These are phyloP conservation scores for Solanum ahanhuiri DNA, from an alignment of 257 asterid genomes.

Conservation along the genomic window DNA sequence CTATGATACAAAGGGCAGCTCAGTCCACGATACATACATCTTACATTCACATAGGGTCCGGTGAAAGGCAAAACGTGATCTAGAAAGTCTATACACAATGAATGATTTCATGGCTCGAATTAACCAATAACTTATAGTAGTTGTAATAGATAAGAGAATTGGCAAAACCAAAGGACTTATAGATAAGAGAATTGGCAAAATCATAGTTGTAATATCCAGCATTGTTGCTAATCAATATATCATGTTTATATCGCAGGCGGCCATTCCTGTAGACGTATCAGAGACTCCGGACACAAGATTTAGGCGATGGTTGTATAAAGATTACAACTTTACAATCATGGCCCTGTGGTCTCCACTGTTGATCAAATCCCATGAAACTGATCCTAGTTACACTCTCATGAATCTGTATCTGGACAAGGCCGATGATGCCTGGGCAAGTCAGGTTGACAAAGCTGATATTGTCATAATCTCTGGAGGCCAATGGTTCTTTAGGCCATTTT, in stretches of 20 bases:
- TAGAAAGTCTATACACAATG: too few species aligned
- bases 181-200: too few species aligned
- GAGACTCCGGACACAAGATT: neutral
- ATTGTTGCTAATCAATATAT: neutral
- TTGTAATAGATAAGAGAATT: too few species aligned
- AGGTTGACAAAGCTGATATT: neutral
- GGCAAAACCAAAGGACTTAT: too few species aligned
- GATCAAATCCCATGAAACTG: conserved; percentile 2
- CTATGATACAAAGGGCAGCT: too few species aligned
- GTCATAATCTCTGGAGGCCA: conserved; percentile 11
- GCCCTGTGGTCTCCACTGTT: conserved; percentile 12
- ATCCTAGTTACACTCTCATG: conserved; percentile 4
- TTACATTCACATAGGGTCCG: too few species aligned
- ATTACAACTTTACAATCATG: conserved; percentile 7
- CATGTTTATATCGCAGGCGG: neutral
- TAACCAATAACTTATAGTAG: too few species aligned
- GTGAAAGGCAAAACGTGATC: too few species aligned
- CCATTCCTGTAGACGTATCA: neutral
- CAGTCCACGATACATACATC: neutral
- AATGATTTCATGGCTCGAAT: too few species aligned
- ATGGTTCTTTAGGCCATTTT: conserved; percentile 34
- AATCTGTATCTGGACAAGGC: conserved; percentile 4
- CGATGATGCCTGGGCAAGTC: conserved; percentile 4
- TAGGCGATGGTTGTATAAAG: conserved; percentile 8
- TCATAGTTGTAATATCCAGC: neutral